Percentiles rank a stretch among this genome's conserved stretches.
phyloP scores from a whole-genome alignment of 176 grass and related monocot species.

The Dactylis glomerata region DNA sequence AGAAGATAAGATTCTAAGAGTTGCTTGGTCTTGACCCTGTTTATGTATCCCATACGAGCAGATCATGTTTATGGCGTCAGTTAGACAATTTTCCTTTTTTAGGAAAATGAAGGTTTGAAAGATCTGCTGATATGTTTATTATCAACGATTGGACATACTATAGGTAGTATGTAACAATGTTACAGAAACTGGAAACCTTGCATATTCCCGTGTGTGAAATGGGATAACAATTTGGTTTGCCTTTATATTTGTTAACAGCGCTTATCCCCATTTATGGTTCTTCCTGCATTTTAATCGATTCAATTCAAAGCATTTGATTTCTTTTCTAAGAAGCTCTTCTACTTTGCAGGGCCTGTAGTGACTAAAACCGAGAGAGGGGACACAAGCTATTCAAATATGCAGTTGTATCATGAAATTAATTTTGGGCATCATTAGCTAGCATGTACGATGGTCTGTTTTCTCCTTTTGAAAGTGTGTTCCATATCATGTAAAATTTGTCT shows the following conservation, averaged over 20 bases:
- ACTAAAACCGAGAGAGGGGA: slow-evolving; percentile 8
- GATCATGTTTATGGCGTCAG: background rate
- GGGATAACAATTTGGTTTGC: background rate
- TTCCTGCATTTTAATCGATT: background rate
- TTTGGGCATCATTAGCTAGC: background rate
- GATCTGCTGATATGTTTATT: background rate
- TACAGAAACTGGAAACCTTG: too few relatives aligned
- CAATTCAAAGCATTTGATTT: slow-evolving; percentile 5
- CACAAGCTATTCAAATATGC: slow-evolving; percentile 22
- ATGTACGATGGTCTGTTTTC: background rate
- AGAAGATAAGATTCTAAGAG: background rate
- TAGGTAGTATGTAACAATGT: background rate
- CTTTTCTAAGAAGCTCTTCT: slow-evolving; percentile 6
- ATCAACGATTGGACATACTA: background rate
- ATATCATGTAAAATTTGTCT: slow-evolving; percentile 20
- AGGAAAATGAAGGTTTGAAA: background rate
- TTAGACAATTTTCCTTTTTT: background rate
- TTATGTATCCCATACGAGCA: background rate
- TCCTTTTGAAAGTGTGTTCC: background rate
- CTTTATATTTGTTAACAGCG: background rate
- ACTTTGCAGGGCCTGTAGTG: slow-evolving; percentile 29
- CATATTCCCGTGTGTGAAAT: too few relatives aligned
- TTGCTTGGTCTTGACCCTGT: slow-evolving; percentile 8
- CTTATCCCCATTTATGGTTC: background rate
- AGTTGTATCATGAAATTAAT: slow-evolving; percentile 5